Evolutionary conservation across 2,329 filamentous ascomycete species (phyloP).

Genomic region (Calonectria crousiana): DNA sequence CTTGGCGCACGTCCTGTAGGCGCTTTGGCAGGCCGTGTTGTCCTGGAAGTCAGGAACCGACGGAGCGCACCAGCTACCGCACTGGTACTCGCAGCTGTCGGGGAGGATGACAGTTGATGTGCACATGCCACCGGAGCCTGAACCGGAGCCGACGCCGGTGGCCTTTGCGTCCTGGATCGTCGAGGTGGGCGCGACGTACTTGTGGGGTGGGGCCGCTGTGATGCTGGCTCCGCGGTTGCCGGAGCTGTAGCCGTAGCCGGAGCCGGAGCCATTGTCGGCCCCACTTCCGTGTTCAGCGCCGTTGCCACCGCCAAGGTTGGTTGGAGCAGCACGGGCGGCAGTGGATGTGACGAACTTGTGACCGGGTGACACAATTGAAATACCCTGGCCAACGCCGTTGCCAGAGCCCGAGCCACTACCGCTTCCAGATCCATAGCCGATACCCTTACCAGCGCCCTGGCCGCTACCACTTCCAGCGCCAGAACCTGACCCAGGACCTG

Average conservation of each 20-base stretch:
- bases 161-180: background rate
- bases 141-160: background rate
- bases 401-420: background rate
- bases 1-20: constrained; percentile 59
- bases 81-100: constrained; percentile 65
- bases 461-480: background rate
- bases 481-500: background rate
- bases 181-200: background rate
- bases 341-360: background rate
- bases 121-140: constrained; percentile 55
- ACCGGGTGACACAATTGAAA: background rate
- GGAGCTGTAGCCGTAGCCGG: background rate
- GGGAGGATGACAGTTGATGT: constrained; percentile 59
- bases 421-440: background rate
- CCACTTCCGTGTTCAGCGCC: background rate
- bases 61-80: constrained; percentile 66
- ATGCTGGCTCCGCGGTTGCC: background rate
- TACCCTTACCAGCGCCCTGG: background rate
- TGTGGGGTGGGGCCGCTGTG: background rate
- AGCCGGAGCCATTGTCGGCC: background rate
- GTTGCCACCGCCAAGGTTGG: background rate
- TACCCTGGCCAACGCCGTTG: background rate
- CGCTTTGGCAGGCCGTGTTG: constrained; percentile 54
- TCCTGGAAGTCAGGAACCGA: constrained; percentile 63
- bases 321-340: background rate